Conservation (phyloP, 2,329 filamentous ascomycete species). For the Berkeleyomyces rouxiae region DNA sequence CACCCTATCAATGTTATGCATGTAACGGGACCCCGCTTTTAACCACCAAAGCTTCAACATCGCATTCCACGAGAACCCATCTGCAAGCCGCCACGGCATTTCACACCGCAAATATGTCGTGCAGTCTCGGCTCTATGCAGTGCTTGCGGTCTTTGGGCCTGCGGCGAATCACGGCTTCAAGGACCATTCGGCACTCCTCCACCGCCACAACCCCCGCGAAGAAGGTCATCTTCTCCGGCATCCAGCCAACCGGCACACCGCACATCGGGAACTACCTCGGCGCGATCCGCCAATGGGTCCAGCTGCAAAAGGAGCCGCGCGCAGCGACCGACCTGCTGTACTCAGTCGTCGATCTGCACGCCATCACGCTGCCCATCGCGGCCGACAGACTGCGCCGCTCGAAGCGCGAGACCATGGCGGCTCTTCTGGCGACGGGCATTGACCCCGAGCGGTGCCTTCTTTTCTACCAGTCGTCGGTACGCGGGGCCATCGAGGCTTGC, state of each 20-base stretch:
- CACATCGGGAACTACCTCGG: conserved; percentile 94
- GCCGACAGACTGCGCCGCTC: conserved; percentile 42
- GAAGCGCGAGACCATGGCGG: conserved; percentile 61
- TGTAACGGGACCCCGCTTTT: background rate
- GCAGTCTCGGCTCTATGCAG: background rate
- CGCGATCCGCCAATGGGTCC: conserved; percentile 72
- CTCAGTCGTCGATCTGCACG: conserved; percentile 86
- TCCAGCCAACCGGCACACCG: conserved; percentile 87
- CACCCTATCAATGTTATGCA: background rate
- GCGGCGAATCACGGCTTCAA: background rate
- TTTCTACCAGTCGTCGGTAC: conserved; percentile 66
- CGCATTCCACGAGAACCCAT: background rate
- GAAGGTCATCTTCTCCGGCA: conserved; percentile 71
- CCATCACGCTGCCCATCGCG: conserved; percentile 65
- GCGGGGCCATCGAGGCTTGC: background rate
- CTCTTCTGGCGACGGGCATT: conserved; percentile 68
- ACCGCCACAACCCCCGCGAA: conserved; percentile 16
- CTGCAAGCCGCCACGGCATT: background rate
- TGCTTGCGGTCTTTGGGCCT: background rate
- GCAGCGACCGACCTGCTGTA: conserved; percentile 51
- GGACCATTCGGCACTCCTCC: background rate
- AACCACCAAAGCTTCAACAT: background rate
- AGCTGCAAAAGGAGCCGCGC: conserved; percentile 49
- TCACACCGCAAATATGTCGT: background rate
- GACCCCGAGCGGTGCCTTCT: conserved; percentile 60